A percentile compares a stretch with the other conserved stretches of the same genome.
These are phyloP conservation scores for Coprinopsis strossmayeri DNA, from an alignment of 768 basidiomycete genomes.

Conservation along the genomic window DNA sequence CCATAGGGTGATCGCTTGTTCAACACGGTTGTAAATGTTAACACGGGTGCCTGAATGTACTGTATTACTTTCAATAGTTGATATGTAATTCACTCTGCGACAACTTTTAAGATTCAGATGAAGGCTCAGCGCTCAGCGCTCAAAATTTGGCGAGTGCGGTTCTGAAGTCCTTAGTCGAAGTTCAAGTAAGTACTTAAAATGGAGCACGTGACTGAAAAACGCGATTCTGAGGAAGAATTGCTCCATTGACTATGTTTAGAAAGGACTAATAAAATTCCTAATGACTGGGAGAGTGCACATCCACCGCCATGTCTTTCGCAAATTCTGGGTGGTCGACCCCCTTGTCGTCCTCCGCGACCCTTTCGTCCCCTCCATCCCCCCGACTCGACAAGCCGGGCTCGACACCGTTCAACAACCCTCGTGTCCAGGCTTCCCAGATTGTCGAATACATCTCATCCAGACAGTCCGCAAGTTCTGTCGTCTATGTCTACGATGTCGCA, in stretches of 20 bases:
- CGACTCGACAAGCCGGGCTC: slow-evolving; percentile 18
- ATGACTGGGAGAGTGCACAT: slow-evolving; percentile 5
- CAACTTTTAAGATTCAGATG: no score
- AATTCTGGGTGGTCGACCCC: slow-evolving; percentile 34
- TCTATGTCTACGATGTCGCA: slow-evolving; percentile 81
- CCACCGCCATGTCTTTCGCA: slow-evolving; percentile 14
- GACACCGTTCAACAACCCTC: slow-evolving; percentile 34
- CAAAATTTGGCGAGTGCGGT: no score
- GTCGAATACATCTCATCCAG: slow-evolving; percentile 67
- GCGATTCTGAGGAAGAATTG: slow-evolving; percentile 39
- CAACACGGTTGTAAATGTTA: slow-evolving; percentile 46
- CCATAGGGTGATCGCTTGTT: slow-evolving; percentile 84
- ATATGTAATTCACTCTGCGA: not conserved
- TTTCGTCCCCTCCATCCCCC: slow-evolving; percentile 33
- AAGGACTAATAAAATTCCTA: slow-evolving; percentile 15
- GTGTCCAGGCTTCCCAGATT: slow-evolving; percentile 49
- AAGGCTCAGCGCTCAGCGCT: no score
- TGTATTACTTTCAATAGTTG: not conserved
- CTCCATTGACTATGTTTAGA: slow-evolving; percentile 14
- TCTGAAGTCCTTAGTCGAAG: no score
- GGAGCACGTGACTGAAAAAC: slow-evolving; percentile 26
- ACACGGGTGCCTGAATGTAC: not conserved
- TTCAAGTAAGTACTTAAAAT: not conserved
- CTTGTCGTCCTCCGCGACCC: slow-evolving; percentile 32
- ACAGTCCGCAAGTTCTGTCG: slow-evolving; percentile 47